Conservation (phyloP, 179 eudicot genomes). For the Nepenthes alata region DNA sequence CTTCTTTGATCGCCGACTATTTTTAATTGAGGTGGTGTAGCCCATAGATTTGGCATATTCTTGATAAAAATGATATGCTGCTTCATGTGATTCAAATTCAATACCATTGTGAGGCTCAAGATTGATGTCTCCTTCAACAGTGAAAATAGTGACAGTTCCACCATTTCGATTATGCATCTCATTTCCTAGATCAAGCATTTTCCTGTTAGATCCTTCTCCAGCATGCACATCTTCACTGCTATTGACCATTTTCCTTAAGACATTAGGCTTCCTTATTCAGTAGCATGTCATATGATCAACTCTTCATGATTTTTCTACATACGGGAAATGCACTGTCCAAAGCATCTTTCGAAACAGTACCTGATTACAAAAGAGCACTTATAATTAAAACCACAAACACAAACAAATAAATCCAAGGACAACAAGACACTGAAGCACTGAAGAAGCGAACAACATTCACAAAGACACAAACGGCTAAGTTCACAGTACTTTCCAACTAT, state of each 20-base stretch:
- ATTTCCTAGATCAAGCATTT: conserved; percentile 2
- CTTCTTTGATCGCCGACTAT: conserved; percentile 91
- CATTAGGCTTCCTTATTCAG: not conserved
- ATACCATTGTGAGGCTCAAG: conserved; percentile 88
- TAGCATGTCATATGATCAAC: not conserved
- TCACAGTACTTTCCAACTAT: not conserved
- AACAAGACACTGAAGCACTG: no score
- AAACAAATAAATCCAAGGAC: not conserved
- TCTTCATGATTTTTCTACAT: not conserved
- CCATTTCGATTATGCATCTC: not conserved
- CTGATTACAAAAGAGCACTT: not conserved
- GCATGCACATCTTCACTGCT: not conserved
- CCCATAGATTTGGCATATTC: conserved; percentile 96
- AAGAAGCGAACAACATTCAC: not conserved
- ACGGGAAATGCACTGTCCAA: not conserved
- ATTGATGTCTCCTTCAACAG: conserved; percentile 39
- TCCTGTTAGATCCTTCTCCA: not conserved
- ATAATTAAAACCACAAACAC: not conserved
- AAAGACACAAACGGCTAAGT: not conserved
- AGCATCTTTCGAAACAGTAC: not conserved
- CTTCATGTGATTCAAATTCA: conserved; percentile 93
- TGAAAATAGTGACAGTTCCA: not conserved
- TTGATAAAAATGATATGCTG: conserved; percentile 87
- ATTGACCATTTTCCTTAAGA: not conserved
- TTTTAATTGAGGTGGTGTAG: conserved; percentile 81